Base-by-base conservation (phyloP, 306 rosid species). In the Urtica urens region DNA sequence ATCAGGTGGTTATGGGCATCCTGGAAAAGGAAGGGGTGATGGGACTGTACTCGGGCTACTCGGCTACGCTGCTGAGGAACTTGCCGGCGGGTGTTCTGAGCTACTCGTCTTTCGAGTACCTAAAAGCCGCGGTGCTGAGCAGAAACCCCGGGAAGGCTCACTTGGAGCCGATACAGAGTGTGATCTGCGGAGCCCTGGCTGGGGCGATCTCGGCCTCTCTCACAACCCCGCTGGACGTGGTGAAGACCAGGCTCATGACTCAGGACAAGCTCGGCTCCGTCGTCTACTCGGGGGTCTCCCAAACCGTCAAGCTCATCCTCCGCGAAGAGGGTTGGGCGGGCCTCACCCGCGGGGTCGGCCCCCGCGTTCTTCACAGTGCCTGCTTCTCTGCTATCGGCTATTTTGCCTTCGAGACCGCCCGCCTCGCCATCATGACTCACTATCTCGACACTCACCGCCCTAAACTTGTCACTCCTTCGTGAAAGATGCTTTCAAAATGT, bases 321-420 rank as follows among this genome's bases (percentile, higher is more conserved):
- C 71, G 9, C 58, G 95, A 90, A 9, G 97, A 90, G 60, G 92
- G 97, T 15, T 72, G 76, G 92, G 51, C 84, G 45, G 97, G 97
- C 14, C 50, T 90, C 3, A 84, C 82, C 0, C 64, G 92, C 12
- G 99, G 99, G 11, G 80, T 84, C 84, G 99, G 99, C 18, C 99
- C 95, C 3, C 54, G 99, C 58, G 87, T 90, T 60, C 64, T 90
- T 46, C 95, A 90, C 44, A 79, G 94, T 49, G 93, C 95, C 27
- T 81, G 99, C 52, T 90, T 84, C 55, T 82, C 97, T 0, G 95
- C 99, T 0, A 55, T 90, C 63, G 99, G 99, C 0, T 90, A 81
- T 68, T 90, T 90, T 53, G 95, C 95, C 0, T 90, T 90, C 22
- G 99, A 90, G 74, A 90, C 99, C 0, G 99, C 99, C 16, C 77